Evolutionary conservation across 768 basidiomycete genomes (phyloP).

Genomic region (Lyophyllum shimeji): DNA sequence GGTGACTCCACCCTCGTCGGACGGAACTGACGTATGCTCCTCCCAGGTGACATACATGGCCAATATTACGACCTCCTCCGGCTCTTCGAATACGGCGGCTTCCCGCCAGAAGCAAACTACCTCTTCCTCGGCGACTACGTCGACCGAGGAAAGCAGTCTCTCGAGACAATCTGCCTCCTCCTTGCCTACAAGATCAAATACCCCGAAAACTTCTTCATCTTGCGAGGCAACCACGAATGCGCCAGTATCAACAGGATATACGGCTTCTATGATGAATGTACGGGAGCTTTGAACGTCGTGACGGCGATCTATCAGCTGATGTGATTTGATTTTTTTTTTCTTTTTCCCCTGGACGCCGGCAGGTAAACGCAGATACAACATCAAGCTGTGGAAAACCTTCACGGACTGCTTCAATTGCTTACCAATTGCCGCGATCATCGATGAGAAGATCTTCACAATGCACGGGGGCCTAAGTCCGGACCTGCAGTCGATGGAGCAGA

Average conservation of each 20-base stretch:
- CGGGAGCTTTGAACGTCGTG: constrained; percentile 31
- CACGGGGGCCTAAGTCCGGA: constrained; percentile 97
- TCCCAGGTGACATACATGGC: constrained; percentile 93
- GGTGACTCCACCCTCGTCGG: constrained; percentile 18
- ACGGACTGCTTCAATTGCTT: constrained; percentile 99
- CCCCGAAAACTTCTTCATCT: constrained; percentile 99
- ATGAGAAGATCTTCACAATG: constrained; percentile 99
- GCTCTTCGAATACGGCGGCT: constrained; percentile 98
- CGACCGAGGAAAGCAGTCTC: constrained; percentile 97
- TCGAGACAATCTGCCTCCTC: constrained; percentile 99
- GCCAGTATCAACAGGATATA: constrained; percentile 99
- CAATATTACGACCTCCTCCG: constrained; percentile 99
- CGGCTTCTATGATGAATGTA: constrained; percentile 99
- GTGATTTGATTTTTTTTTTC: constrained; percentile 6
- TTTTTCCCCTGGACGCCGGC: too few species aligned
- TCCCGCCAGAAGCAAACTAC: constrained; percentile 99
- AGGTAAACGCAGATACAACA: constrained; percentile 99
- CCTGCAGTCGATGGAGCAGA: constrained; percentile 99
- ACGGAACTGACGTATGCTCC: constrained; percentile 11
- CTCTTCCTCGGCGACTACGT: constrained; percentile 99
- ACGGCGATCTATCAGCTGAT: constrained; percentile 11
- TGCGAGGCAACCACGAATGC: constrained; percentile 98
- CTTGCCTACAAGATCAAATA: constrained; percentile 99
- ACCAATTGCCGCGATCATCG: constrained; percentile 98
- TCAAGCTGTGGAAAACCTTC: constrained; percentile 99